Conservation (phyloP, 1,139 yeast genomes). For the Candida sojae region DNA sequence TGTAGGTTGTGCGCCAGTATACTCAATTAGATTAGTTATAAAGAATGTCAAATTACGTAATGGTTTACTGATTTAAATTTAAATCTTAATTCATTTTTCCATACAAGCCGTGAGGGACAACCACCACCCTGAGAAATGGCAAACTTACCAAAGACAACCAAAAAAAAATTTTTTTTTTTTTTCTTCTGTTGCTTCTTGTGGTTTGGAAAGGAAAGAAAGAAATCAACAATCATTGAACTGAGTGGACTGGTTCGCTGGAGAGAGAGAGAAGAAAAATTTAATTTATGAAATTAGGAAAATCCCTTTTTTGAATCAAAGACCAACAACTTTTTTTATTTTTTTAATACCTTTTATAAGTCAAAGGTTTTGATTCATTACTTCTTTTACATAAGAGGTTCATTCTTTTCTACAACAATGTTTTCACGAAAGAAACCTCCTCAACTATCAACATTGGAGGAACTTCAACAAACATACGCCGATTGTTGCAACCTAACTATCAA, state of each 20-base stretch:
- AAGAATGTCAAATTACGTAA: slow-evolving; percentile 1
- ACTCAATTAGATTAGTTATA: background rate
- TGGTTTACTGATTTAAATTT: background rate
- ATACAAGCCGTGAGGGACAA: slow-evolving; percentile 1
- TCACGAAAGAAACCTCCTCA: slow-evolving; percentile 60
- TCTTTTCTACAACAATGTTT: slow-evolving; percentile 26
- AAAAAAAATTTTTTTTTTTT: no score
- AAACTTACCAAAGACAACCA: background rate
- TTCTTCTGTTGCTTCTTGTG: no score
- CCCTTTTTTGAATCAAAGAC: background rate
- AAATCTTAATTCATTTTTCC: no score
- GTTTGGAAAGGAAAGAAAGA: background rate
- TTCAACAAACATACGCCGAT: slow-evolving; percentile 62
- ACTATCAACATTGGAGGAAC: slow-evolving; percentile 51
- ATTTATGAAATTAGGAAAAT: background rate
- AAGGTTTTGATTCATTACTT: background rate
- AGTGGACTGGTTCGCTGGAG: no score
- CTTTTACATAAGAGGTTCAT: background rate
- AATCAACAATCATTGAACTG: background rate
- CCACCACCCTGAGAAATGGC: no score
- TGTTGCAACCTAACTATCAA: slow-evolving; percentile 59
- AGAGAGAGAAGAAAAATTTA: background rate
- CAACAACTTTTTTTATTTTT: no score
- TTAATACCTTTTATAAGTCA: no score
- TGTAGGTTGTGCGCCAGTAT: background rate